A percentile compares a stretch with the other conserved stretches of the same genome.
Evolutionary conservation across 768 basidiomycete species (phyloP).

Genomic region (Tylopilus sp.): DNA sequence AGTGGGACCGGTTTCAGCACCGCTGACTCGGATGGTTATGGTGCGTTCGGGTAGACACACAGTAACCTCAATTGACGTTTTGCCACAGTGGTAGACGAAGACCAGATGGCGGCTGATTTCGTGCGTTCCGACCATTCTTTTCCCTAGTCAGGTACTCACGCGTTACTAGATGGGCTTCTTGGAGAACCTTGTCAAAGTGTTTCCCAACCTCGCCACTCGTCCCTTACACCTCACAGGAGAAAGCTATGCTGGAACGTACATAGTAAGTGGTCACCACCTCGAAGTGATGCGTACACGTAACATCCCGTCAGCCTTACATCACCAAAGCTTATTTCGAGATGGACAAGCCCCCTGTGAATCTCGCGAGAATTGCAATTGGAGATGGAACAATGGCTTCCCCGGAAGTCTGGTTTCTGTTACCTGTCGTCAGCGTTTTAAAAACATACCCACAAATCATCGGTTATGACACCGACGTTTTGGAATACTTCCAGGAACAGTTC

Average conservation of each 20-base stretch:
- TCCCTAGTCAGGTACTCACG: slow-evolving; percentile 1
- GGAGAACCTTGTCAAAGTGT: slow-evolving; percentile 67
- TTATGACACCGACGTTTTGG: slow-evolving; percentile 57
- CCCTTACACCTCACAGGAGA: slow-evolving; percentile 71
- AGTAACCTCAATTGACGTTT: not conserved
- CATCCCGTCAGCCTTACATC: slow-evolving; percentile 66
- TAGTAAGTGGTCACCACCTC: slow-evolving; percentile 39
- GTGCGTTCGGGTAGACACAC: slow-evolving; percentile 33
- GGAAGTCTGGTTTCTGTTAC: slow-evolving; percentile 52
- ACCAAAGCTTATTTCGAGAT: slow-evolving; percentile 64
- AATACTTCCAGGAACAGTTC: slow-evolving; percentile 68
- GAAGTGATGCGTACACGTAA: not conserved
- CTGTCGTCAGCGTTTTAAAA: slow-evolving; percentile 59
- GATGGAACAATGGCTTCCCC: slow-evolving; percentile 58
- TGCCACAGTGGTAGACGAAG: slow-evolving; percentile 51
- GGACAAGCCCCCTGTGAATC: slow-evolving; percentile 58
- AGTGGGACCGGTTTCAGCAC: slow-evolving; percentile 66
- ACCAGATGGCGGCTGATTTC: slow-evolving; percentile 57
- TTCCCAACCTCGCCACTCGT: slow-evolving; percentile 62
- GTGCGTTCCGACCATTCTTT: slow-evolving; percentile 30
- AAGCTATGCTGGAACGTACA: slow-evolving; percentile 73
- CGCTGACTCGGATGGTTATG: slow-evolving; percentile 56
- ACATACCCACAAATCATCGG: slow-evolving; percentile 75
- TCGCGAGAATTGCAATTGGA: slow-evolving; percentile 69
- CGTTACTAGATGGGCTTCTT: slow-evolving; percentile 63